phyloP scores from a whole-genome alignment of 768 basidiomycete genomes.

The Daedalea quercina region DNA sequence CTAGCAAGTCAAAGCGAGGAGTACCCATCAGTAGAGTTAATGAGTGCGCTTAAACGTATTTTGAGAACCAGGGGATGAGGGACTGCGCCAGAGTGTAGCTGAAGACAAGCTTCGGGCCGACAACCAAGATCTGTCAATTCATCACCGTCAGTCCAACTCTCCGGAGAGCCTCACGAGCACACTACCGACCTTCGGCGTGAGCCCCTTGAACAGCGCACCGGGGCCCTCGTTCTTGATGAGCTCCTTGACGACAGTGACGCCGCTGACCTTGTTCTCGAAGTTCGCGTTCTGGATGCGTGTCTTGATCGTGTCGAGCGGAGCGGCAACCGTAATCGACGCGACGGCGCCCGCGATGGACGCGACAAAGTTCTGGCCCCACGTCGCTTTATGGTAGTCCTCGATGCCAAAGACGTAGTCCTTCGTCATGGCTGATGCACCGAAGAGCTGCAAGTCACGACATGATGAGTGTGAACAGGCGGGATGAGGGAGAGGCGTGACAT shows the following conservation, averaged over 20 bases:
- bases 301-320: slow-evolving; percentile 94
- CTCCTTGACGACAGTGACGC: slow-evolving; percentile 76
- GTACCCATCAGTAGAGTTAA: not conserved
- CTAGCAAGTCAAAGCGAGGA: not conserved
- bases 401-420: slow-evolving; percentile 92
- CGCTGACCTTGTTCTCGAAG: slow-evolving; percentile 81
- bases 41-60: slow-evolving; percentile 53
- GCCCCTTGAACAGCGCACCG: slow-evolving; percentile 88
- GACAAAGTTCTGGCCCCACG: slow-evolving; percentile 95
- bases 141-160: not conserved
- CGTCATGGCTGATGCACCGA: slow-evolving; percentile 91
- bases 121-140: slow-evolving; percentile 82
- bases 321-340: slow-evolving; percentile 92
- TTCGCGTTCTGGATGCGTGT: slow-evolving; percentile 98
- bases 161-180: not conserved
- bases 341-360: slow-evolving; percentile 92
- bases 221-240: slow-evolving; percentile 83
- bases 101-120: slow-evolving; percentile 97
- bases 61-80: slow-evolving; percentile 85
- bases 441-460: slow-evolving; percentile 65
- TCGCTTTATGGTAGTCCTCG: slow-evolving; percentile 88
- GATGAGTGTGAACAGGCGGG: not conserved
- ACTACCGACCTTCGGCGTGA: slow-evolving; percentile 81
- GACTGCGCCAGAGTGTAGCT: slow-evolving; percentile 96
- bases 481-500: slow-evolving; percentile 25